Base-by-base conservation (phyloP, 768 basidiomycete species). In the Russula emetica region DNA sequence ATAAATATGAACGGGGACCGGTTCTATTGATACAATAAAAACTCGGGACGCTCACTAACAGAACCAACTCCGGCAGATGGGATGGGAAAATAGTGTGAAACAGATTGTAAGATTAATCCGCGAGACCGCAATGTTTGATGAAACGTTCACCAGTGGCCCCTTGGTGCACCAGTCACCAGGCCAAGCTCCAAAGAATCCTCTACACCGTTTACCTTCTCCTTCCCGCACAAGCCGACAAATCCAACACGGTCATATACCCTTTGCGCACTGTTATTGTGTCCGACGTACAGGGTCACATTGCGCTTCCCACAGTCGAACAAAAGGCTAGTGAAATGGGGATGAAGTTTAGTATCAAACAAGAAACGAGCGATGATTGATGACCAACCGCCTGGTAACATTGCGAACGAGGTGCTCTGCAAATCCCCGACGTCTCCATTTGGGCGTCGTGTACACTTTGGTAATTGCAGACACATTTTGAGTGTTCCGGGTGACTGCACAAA, bases 401-500 rank as follows among this genome's bases (percentile, higher is more conserved):
- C 78, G 75, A 18, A 85, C 84, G 42, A 85, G 71, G 51, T 75
- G 75, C 70, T 82, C 80, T 18, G 83, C 84, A 69, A 78, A 80
- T 7, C 84, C 80, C 38, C 70, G 71, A 14, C 78, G 73, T 61
- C 83, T 72, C 76, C 76, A 82, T 28, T 69, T 68, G 0, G 77
- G 75, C 36, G 77, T 76, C 22, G 83, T 85, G 69, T 80, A 83
- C 1, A 84, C 83, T 70, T 85, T 85, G 9, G 83, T 83, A 67
- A 85, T 82, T 3, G 81, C 82, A 16, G 80, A 78, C 26, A 83
- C 80, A 13, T 73, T 74, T 61, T 75, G 70, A 14, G 80, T 81
- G 56, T 76, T 76, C n/a, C 83, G 79, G n/a, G 83, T 81, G 24
- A 80, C 82, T 18, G 83, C 83, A 52, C 82, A 83, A 47, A 85